Conservation (phyloP, 1,139 yeast species). For the Sugiyamaella paludigena region DNA sequence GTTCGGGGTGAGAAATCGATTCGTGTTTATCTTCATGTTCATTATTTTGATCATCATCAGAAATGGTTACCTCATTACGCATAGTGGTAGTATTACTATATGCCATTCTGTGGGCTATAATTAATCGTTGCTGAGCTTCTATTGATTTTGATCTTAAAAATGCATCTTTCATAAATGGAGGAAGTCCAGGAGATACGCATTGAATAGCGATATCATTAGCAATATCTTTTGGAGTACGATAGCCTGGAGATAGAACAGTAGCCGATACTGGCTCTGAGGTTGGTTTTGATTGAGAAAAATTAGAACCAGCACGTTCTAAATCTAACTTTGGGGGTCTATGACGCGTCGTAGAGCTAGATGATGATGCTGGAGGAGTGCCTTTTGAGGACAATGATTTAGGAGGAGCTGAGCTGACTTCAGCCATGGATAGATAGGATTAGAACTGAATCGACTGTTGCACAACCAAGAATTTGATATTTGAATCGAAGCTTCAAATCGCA, state of each 20-base stretch:
- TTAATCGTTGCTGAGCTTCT: conserved; percentile 39
- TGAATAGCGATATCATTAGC: conserved; percentile 38
- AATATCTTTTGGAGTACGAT: conserved; percentile 36
- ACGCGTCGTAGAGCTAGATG: not conserved
- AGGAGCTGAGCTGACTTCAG: too few relatives aligned
- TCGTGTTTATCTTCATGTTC: not conserved
- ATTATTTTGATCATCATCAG: not conserved
- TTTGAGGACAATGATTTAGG: too few relatives aligned
- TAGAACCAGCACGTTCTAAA: conserved; percentile 3
- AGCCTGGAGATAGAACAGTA: conserved; percentile 10
- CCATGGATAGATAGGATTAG: too few relatives aligned
- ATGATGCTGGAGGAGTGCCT: too few relatives aligned
- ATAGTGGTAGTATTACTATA: not conserved
- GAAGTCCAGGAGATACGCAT: conserved; percentile 43
- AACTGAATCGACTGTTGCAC: too few relatives aligned
- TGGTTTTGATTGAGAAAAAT: conserved; percentile 1
- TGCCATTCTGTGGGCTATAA: conserved; percentile 32
- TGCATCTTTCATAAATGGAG: conserved; percentile 37
- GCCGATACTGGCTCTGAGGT: conserved; percentile 3
- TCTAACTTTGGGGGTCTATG: conserved; percentile 12
- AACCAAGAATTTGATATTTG: too few relatives aligned
- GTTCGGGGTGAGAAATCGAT: not conserved
- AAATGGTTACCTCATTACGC: not conserved
- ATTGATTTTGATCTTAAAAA: conserved; percentile 36
- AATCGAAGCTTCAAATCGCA: too few relatives aligned